Evolutionary conservation across 2,329 filamentous ascomycete genomes (phyloP), one percentile per base, ranked within the genome.

Genomic region (Pleomassaria siparia): DNA sequence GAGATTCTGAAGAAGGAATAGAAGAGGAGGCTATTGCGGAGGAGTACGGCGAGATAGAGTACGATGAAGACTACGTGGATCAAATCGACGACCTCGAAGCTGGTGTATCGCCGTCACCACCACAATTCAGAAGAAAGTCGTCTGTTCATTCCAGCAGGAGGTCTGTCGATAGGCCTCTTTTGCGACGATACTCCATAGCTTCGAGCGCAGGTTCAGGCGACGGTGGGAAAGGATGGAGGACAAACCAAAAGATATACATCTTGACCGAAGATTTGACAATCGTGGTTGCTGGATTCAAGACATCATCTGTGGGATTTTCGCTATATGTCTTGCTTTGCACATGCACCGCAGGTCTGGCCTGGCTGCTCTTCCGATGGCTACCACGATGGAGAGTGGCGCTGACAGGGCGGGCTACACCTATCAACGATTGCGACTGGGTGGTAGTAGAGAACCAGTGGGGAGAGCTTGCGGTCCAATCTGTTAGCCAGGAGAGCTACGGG

Each of bases 391-490:
- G 89, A 60, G 85, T 97, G 41, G 80, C 80, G 40, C 67, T 97
- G 33, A 77, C 89, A 32, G 94, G 94, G 22, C 80, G 76, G 44
- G 74, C 84, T 4, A 82, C 82, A 13, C 77, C 88, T 2, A 76
- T 99, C 24, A 79, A 80, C 44, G 82, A 88, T 45, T 94, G 89
- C 62, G 80, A 88, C 50, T 99, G 95, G 94, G 86, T 96, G 35
- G 91, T 95, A 22, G 82, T 97, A 54, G 94, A 96, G 80, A 96
- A 99, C 63, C 91, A 97, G 79, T 97, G 94, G 92, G 88, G 88
- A 41, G 92, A 97, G 70, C 88, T 97, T 70, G 79, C 81, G 11
- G 82, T 94, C n/a, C 82, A 95, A 62, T 66, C 84, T 41, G 79
- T 97, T 11, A 77, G 79, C 48, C 76, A 70, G 39, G 74, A 83